Conservation (phyloP, 495 filamentous ascomycete genomes). For the Coniosporium apollinis region DNA sequence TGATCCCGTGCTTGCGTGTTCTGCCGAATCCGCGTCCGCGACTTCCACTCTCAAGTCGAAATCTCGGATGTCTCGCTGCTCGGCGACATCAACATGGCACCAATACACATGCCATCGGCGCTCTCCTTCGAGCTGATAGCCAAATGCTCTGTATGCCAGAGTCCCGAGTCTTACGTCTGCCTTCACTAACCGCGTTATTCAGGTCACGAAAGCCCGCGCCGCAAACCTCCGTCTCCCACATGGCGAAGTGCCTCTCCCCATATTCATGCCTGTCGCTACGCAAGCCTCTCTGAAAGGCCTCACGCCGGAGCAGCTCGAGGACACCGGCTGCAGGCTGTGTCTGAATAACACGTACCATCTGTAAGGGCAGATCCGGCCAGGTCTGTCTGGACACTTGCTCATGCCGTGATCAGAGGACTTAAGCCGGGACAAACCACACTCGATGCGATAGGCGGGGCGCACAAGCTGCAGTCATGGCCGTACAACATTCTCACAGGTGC, state of each 20-base stretch:
- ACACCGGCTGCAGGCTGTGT: conserved; percentile 77
- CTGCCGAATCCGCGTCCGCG: no score
- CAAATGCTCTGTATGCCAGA: conserved; percentile 13
- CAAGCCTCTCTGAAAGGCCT: conserved; percentile 91
- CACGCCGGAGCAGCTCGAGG: conserved; percentile 78
- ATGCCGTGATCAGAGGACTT: conserved; percentile 37
- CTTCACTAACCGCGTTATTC: conserved; percentile 5
- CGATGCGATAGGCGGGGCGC: conserved; percentile 75
- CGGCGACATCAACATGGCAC: not conserved
- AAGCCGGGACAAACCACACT: conserved; percentile 85
- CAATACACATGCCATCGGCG: conserved; percentile 5
- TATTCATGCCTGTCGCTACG: conserved; percentile 99
- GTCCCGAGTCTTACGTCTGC: not conserved
- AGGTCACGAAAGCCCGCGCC: conserved; percentile 95
- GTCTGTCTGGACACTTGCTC: conserved; percentile 2
- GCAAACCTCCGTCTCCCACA: conserved; percentile 79
- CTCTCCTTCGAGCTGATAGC: conserved; percentile 13
- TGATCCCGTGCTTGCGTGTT: no score
- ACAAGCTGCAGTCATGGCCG: conserved; percentile 87
- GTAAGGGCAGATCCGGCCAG: conserved; percentile 3
- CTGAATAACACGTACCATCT: conserved; percentile 97
- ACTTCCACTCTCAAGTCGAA: no score
- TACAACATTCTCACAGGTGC: conserved; percentile 70
- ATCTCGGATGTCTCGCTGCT: not conserved
- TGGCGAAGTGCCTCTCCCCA: conserved; percentile 72